phyloP scores from a whole-genome alignment of 352 stramenopile species.

The Globisporangium uncinulatum region DNA sequence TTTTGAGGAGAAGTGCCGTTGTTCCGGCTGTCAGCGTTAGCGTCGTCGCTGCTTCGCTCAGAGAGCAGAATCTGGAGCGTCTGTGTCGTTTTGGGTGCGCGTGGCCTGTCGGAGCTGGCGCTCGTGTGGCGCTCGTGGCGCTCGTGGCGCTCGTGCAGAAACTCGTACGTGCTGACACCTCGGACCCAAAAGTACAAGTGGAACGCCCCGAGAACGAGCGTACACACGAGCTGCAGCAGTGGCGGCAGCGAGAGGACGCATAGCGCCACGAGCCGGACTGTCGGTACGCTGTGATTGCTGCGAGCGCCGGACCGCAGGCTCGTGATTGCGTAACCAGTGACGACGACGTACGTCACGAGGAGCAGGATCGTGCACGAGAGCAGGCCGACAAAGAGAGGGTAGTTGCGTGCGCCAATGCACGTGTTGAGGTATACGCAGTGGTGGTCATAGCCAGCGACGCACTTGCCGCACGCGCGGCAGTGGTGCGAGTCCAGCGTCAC shows the following conservation, averaged over 20 bases:
- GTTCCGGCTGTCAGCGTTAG: not conserved
- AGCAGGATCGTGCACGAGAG: slow-evolving; percentile 52
- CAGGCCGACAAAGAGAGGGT: slow-evolving; percentile 51
- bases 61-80: not conserved
- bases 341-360: slow-evolving; percentile 42
- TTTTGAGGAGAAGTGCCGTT: not conserved
- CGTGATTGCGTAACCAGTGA: slow-evolving; percentile 40
- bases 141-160: slow-evolving; percentile 27
- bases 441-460: slow-evolving; percentile 92
- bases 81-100: not conserved
- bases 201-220: slow-evolving; percentile 53
- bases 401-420: slow-evolving; percentile 83
- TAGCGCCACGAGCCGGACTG: slow-evolving; percentile 19
- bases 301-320: slow-evolving; percentile 9
- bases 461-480: slow-evolving; percentile 93
- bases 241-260: slow-evolving; percentile 35
- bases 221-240: slow-evolving; percentile 46
- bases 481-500: slow-evolving; percentile 56
- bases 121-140: not conserved
- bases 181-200: slow-evolving; percentile 55
- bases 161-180: slow-evolving; percentile 51
- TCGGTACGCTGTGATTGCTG: slow-evolving; percentile 2
- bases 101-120: not conserved
- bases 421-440: slow-evolving; percentile 95
- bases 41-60: not conserved